Evolutionary conservation across 805 yeast genomes (phyloP), one percentile per base, ranked within the genome.

Genomic region (Kodamaea hsintzibuensis): DNA sequence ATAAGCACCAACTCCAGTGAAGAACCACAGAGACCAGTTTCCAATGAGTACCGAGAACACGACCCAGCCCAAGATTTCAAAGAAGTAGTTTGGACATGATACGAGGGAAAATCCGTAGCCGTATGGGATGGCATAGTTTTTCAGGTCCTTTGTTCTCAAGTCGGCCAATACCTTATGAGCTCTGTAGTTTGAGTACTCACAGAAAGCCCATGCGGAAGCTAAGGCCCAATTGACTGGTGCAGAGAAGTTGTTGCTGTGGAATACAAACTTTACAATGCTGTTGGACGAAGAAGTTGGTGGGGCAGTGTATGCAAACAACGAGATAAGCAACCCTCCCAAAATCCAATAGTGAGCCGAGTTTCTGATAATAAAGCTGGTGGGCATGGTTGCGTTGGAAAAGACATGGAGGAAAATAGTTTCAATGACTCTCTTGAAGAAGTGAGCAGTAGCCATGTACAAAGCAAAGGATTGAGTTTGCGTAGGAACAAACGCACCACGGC

Each of bases 61-160:
- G 1, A 86, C 66, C 97, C 97, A 95, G 1, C 85, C 77, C 60
- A 87, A 71, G 44, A 82, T 74, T 77, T 95, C 99, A 69, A 91
- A 93, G 61, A 91, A 87, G 71, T 95, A 95, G 75, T 95, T 95
- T 60, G 99, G 99, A 70, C 91, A 88, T n/a, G 95, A 85, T 37
- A 92, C 89, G 54, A 78, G 71, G 56, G 82, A 79, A 67, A 95
- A 95, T 8, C 93, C 88, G 62, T 89, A 96, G 16, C 97, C 97
- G 57, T 79, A 78, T 18, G 98, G 96, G 61, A 88, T 86, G 48
- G 75, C 80, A 59, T 86, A 86, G 55, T 80, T 84, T 61, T 71
- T 74, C 8, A 68, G 60, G 54, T 79, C 83, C 49, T 82, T 74
- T 3, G 79, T 63, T 62, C 95, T 79, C 59, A 89, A 72, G 27